A percentile compares a stretch with the other conserved stretches of the same genome.
phyloP scores from a whole-genome alignment of 345 rosid species.

The Moricandia moricandioides region DNA sequence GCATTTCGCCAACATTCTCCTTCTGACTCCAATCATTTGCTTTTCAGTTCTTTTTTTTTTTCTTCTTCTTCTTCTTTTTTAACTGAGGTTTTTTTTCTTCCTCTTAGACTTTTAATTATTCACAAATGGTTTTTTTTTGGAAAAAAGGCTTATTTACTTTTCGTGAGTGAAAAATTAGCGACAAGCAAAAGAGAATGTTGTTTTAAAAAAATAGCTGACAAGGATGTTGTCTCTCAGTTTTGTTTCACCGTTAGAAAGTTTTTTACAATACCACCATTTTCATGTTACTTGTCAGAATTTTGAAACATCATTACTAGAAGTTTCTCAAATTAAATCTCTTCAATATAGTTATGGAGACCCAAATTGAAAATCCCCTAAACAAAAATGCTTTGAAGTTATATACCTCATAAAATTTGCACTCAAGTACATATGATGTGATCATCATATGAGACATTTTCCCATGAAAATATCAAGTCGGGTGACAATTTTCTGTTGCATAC shows the following conservation, averaged over 20 bases:
- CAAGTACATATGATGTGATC: neutral
- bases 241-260: neutral
- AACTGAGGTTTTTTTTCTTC: neutral
- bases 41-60: neutral
- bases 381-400: neutral
- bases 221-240: neutral
- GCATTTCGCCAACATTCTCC: conserved; percentile 29
- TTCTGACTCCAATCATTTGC: conserved; percentile 29
- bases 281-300: neutral
- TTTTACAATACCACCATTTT: neutral
- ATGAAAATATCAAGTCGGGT: neutral
- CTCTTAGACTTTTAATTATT: neutral
- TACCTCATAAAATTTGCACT: neutral
- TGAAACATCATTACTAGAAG: neutral
- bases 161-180: neutral
- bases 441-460: neutral
- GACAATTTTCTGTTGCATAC: neutral
- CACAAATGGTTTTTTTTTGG: neutral
- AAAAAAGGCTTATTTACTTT: neutral
- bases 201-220: neutral
- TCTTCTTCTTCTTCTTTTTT: neutral
- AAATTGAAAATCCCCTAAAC: neutral
- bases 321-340: neutral
- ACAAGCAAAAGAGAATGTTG: neutral
- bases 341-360: neutral